phyloP scores from a whole-genome alignment of 495 filamentous ascomycete species.

The Aspergillus ellipticus region DNA sequence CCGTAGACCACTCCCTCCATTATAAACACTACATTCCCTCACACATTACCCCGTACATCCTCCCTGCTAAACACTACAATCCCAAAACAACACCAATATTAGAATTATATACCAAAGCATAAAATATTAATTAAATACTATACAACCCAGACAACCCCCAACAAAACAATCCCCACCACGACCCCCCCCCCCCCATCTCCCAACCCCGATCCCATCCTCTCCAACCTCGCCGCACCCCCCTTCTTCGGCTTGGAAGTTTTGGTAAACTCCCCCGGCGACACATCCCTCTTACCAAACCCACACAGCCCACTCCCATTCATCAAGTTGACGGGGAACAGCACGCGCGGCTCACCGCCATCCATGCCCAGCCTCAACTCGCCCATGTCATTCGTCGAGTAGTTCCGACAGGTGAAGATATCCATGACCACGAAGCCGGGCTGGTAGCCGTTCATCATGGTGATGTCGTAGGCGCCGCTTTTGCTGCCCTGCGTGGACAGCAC shows the following conservation, averaged over 20 bases:
- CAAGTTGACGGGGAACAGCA: constrained; percentile 34
- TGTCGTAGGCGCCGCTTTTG: constrained; percentile 35
- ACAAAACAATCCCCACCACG: too few relatives aligned
- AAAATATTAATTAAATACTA: too few relatives aligned
- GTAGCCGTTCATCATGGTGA: constrained; percentile 43
- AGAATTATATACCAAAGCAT: too few relatives aligned
- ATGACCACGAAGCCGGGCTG: constrained; percentile 29
- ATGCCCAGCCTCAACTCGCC: constrained; percentile 47
- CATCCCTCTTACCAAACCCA: constrained; percentile 21
- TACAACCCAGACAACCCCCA: too few relatives aligned
- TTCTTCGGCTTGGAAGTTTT: too few relatives aligned
- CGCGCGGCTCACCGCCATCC: constrained; percentile 46
- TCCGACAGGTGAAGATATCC: constrained; percentile 50
- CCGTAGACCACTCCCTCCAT: not conserved
- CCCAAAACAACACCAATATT: too few relatives aligned
- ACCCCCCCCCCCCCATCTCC: too few relatives aligned
- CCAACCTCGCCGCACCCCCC: too few relatives aligned
- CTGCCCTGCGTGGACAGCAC: constrained; percentile 57
- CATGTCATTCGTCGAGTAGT: constrained; percentile 35
- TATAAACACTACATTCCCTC: not conserved
- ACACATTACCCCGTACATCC: not conserved
- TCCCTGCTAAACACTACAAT: too few relatives aligned
- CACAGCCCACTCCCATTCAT: constrained; percentile 38
- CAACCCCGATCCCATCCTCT: too few relatives aligned
- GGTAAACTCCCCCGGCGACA: constrained; percentile 14